A percentile compares a stretch with the other conserved stretches of the same genome.
phyloP scores from a whole-genome alignment of 2,329 filamentous ascomycete genomes.

The Colletotrichum graminicola region DNA sequence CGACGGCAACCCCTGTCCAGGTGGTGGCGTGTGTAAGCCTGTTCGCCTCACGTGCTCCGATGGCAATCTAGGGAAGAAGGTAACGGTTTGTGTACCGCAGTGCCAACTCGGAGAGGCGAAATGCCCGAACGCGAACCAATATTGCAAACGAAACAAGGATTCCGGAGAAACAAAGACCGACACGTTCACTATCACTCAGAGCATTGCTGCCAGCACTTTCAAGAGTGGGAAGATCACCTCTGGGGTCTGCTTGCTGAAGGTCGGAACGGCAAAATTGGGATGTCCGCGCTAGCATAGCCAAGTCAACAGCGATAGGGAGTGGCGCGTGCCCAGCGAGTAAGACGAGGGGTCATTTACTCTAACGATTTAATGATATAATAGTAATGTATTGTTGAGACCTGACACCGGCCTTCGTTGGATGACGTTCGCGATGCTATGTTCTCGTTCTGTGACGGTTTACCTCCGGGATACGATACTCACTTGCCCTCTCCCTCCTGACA shows the following conservation, averaged over 20 bases:
- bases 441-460: constrained; percentile 50
- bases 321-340: neutral
- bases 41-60: neutral
- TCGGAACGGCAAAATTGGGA: neutral
- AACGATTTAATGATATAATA: neutral
- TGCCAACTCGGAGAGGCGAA: neutral
- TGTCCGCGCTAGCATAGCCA: neutral
- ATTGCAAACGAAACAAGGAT: neutral
- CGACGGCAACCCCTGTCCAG: neutral
- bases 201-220: neutral
- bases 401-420: no score
- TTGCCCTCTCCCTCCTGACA: constrained; percentile 54
- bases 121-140: neutral
- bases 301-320: neutral
- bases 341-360: neutral
- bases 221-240: neutral
- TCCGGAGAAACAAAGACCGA: neutral
- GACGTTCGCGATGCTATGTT: neutral
- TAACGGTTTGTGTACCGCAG: neutral
- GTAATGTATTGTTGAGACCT: neutral
- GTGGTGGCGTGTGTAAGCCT: neutral
- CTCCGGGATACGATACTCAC: constrained; percentile 55
- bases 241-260: constrained; percentile 6
- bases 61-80: neutral
- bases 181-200: neutral